A percentile compares a stretch with the other conserved stretches of the same genome.
These are phyloP conservation scores for Termitomyces sp. DNA, from an alignment of 768 basidiomycete genomes.

Conservation along the genomic window DNA sequence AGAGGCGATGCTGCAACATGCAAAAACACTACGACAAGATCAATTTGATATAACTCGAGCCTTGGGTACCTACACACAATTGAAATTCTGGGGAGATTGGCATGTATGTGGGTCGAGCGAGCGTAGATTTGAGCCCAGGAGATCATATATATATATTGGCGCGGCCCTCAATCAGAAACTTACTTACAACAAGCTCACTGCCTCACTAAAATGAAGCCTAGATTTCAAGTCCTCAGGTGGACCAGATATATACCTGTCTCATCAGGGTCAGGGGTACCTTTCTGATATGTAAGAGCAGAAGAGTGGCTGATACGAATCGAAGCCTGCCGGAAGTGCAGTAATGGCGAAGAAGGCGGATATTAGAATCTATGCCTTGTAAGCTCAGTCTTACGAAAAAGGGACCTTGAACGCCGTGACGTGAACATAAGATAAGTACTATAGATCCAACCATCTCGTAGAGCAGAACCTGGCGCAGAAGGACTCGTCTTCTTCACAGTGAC, in stretches of 20 bases:
- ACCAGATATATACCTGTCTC: neutral
- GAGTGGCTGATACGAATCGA: neutral
- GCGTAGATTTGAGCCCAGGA: neutral
- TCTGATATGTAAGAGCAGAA: neutral
- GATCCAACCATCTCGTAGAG: neutral
- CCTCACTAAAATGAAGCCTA: neutral
- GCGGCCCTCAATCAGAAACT: neutral
- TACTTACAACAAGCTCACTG: neutral
- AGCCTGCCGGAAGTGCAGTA: neutral
- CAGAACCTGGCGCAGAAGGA: neutral
- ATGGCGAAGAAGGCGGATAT: neutral
- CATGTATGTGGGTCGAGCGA: neutral
- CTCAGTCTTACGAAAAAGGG: neutral
- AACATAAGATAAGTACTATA: neutral
- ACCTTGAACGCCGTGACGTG: neutral
- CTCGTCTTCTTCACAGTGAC: neutral
- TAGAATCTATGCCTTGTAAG: neutral
- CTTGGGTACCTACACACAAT: constrained; percentile 1
- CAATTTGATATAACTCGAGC: neutral
- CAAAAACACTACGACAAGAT: constrained; percentile 20
- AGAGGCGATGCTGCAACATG: constrained; percentile 27
- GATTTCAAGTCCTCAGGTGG: neutral
- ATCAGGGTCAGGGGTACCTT: neutral
- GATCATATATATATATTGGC: neutral
- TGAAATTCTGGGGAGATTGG: constrained; percentile 6